These are phyloP conservation scores for Marasmius fiardii DNA, from an alignment of 1,284 basidiomycete species.

Conservation along the genomic window DNA sequence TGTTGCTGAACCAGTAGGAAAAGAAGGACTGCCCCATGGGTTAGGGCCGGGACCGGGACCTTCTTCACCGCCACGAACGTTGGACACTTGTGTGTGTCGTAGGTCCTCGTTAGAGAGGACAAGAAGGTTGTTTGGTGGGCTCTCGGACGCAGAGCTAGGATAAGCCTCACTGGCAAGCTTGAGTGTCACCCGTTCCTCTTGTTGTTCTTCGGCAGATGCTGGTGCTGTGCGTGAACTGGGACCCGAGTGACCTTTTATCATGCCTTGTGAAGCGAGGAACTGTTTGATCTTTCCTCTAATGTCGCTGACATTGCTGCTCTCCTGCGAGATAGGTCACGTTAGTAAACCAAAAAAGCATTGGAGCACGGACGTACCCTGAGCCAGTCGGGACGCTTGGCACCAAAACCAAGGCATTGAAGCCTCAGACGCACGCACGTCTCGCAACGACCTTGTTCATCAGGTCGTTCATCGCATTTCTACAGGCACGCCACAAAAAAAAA, in stretches of 20 bases:
- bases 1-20: background rate
- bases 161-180: conserved; percentile 44
- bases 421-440: conserved; percentile 73
- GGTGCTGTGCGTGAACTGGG: conserved; percentile 47
- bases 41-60: no score
- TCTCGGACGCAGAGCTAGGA: conserved; percentile 43
- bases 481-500: conserved; percentile 14
- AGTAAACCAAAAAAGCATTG: conserved; percentile 3
- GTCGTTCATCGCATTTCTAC: conserved; percentile 82
- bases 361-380: conserved; percentile 51
- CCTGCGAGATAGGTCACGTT: conserved; percentile 37
- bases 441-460: conserved; percentile 59
- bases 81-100: conserved; percentile 33
- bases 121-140: conserved; percentile 48
- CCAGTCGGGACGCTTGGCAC: conserved; percentile 82
- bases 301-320: conserved; percentile 62
- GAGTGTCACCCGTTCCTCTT: conserved; percentile 54
- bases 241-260: conserved; percentile 82
- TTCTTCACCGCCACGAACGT: conserved; percentile 34
- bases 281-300: conserved; percentile 74
- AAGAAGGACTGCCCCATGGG: background rate
- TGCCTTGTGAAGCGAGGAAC: conserved; percentile 73
- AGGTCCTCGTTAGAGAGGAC: conserved; percentile 38
- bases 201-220: conserved; percentile 22
- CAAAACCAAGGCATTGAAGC: conserved; percentile 83